Percentiles rank a stretch among this genome's conserved stretches.
These are phyloP conservation scores for Rhinocladiella mackenziei DNA, from an alignment of 2,329 filamentous ascomycete genomes.

Conservation along the genomic window DNA sequence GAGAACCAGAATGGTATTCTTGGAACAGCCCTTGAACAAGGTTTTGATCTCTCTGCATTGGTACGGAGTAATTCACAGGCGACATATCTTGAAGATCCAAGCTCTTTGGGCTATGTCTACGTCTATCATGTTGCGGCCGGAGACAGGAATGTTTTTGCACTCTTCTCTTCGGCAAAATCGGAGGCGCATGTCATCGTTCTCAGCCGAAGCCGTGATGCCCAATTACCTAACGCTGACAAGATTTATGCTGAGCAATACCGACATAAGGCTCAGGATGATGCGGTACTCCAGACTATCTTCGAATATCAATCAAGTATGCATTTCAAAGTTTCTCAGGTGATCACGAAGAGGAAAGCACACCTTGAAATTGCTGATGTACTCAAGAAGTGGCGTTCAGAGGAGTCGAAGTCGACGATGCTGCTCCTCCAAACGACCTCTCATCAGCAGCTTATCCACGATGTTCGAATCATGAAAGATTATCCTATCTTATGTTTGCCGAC, in stretches of 20 bases:
- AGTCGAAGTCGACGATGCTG: constrained; percentile 72
- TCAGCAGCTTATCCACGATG: constrained; percentile 74
- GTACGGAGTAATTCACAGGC: constrained; percentile 63
- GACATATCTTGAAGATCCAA: constrained; percentile 69
- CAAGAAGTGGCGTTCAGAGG: constrained; percentile 86
- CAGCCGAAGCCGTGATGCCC: constrained; percentile 72
- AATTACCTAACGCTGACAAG: constrained; percentile 84
- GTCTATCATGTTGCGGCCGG: constrained; percentile 88
- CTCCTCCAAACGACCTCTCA: constrained; percentile 88
- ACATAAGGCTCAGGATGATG: constrained; percentile 60
- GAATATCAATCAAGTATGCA: constrained; percentile 79
- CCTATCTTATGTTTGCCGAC: constrained; percentile 77
- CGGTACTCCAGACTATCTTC: constrained; percentile 75
- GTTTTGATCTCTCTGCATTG: constrained; percentile 79
- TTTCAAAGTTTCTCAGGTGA: constrained; percentile 84
- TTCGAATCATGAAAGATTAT: constrained; percentile 78
- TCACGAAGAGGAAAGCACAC: constrained; percentile 81
- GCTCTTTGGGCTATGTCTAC: constrained; percentile 77
- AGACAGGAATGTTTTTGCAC: constrained; percentile 85
- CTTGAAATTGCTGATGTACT: constrained; percentile 82
- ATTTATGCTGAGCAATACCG: constrained; percentile 76
- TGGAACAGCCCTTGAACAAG: constrained; percentile 86
- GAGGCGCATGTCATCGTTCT: constrained; percentile 86
- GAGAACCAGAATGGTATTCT: constrained; percentile 84
- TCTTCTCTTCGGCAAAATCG: constrained; percentile 78